Conservation (phyloP, 352 stramenopile species). For the Globisporangium parvum region DNA sequence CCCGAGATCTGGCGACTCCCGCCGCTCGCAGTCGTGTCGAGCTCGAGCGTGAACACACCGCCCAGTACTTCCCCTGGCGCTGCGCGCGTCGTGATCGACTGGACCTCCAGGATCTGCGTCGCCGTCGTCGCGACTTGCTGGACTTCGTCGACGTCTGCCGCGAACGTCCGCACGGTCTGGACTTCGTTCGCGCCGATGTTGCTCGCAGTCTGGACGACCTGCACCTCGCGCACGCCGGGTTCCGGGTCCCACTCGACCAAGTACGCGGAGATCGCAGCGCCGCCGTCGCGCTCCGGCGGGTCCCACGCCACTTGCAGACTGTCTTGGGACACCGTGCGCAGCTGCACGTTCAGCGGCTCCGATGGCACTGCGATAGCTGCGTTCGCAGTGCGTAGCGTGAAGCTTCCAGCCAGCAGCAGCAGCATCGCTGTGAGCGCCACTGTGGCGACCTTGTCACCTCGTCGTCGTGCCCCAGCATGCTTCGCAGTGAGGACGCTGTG, state of each 20-base stretch:
- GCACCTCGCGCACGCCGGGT: conserved; percentile 84
- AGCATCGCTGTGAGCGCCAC: too few species aligned
- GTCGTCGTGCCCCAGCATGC: too few species aligned
- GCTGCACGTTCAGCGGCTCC: conserved; percentile 51
- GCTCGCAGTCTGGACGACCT: conserved; percentile 69
- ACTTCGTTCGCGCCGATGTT: conserved; percentile 92
- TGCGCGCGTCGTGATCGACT: conserved; percentile 85
- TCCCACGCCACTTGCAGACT: conserved; percentile 66
- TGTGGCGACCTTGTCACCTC: too few species aligned
- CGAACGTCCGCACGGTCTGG: conserved; percentile 88
- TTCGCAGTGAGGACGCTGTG: too few species aligned
- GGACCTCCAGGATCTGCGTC: conserved; percentile 46
- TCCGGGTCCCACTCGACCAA: conserved; percentile 91
- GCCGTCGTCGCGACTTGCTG: conserved; percentile 83
- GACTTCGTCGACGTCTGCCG: conserved; percentile 82
- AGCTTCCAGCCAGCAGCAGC: too few species aligned
- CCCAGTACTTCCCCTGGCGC: conserved; percentile 76
- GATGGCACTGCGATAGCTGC: conserved; percentile 21
- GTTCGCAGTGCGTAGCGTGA: neutral
- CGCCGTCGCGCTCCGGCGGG: conserved; percentile 66
- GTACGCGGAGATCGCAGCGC: conserved; percentile 66
- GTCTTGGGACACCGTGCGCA: conserved; percentile 68
- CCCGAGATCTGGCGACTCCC: conserved; percentile 89
- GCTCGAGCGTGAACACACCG: conserved; percentile 87
- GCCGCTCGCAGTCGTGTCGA: conserved; percentile 84